Evolutionary conservation across 2,329 filamentous ascomycete genomes (phyloP).

Genomic region (Karstenula rhodostoma): DNA sequence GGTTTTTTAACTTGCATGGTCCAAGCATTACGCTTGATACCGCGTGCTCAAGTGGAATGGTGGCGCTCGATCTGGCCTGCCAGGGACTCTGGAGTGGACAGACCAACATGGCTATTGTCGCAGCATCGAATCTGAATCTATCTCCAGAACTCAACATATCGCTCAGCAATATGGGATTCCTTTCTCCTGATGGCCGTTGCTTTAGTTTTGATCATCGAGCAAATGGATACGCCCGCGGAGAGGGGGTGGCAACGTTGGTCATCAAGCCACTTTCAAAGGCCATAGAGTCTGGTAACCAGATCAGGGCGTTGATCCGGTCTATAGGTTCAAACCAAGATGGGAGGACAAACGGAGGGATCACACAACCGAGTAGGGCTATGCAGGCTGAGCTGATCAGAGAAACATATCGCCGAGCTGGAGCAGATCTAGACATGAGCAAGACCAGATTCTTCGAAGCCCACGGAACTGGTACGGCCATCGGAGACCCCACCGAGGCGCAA

Average conservation of each 20-base stretch:
- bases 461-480: background rate
- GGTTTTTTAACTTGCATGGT: slow-evolving; percentile 26
- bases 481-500: slow-evolving; percentile 30
- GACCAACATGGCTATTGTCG: background rate
- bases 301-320: background rate
- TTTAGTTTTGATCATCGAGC: slow-evolving; percentile 58
- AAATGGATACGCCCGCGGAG: slow-evolving; percentile 69
- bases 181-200: slow-evolving; percentile 35
- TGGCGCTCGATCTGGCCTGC: slow-evolving; percentile 23
- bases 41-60: slow-evolving; percentile 26
- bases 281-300: background rate
- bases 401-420: background rate
- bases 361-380: background rate
- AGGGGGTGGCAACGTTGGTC: slow-evolving; percentile 56
- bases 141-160: background rate
- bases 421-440: background rate
- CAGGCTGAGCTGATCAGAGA: background rate
- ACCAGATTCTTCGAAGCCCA: background rate
- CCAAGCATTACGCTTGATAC: slow-evolving; percentile 28
- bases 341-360: background rate
- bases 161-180: slow-evolving; percentile 19
- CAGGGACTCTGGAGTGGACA: slow-evolving; percentile 9
- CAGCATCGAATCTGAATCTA: background rate
- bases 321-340: background rate
- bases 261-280: slow-evolving; percentile 29